Conservation (phyloP, 1,139 yeast genomes). For the Hansenula sp. region DNA sequence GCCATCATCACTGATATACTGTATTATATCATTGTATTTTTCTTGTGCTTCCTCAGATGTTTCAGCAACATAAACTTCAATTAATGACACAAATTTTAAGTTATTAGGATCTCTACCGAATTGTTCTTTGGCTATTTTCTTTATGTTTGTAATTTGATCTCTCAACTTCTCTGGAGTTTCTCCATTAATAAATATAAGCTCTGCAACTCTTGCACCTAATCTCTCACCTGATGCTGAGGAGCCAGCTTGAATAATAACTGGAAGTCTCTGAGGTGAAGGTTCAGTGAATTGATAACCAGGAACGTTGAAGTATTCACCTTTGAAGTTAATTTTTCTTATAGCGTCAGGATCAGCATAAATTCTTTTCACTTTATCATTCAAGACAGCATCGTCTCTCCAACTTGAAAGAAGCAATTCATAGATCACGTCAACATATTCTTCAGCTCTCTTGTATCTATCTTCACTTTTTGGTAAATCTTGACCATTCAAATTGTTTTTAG, state of each 20-base stretch:
- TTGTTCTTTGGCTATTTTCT: conserved; percentile 19
- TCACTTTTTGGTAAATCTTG: conserved; percentile 32
- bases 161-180: conserved; percentile 20
- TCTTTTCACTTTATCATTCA: conserved; percentile 26
- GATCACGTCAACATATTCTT: conserved; percentile 35
- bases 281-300: conserved; percentile 37
- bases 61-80: conserved; percentile 25
- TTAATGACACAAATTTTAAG: conserved; percentile 23
- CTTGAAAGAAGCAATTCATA: conserved; percentile 35
- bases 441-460: conserved; percentile 34
- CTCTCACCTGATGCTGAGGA: conserved; percentile 37
- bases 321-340: conserved; percentile 32
- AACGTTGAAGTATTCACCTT: conserved; percentile 33
- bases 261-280: conserved; percentile 38
- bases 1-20: conserved; percentile 26
- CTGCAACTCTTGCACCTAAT: conserved; percentile 40
- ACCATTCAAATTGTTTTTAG: conserved; percentile 33
- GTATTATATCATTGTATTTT: conserved; percentile 20
- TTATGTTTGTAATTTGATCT: conserved; percentile 19
- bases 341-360: conserved; percentile 32
- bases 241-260: conserved; percentile 41
- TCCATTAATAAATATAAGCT: conserved; percentile 33
- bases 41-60: conserved; percentile 28
- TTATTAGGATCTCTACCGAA: conserved; percentile 23
- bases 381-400: conserved; percentile 39